Evolutionary conservation across 176 grass and related monocot genomes (phyloP).

Genomic region (Carex littledalei): DNA sequence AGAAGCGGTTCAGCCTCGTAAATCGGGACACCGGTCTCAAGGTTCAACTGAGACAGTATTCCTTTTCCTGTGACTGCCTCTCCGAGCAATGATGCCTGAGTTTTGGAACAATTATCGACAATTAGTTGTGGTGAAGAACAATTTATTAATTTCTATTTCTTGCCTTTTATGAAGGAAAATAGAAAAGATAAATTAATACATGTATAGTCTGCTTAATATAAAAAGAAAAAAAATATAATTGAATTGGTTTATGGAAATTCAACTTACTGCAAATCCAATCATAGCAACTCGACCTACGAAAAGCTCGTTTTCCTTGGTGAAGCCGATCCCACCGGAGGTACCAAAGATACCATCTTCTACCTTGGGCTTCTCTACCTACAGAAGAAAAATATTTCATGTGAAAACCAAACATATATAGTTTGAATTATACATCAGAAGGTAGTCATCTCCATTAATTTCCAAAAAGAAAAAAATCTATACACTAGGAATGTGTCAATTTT

Average conservation of each 20-base stretch:
- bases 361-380: constrained; percentile 34
- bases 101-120: not conserved
- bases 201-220: not conserved
- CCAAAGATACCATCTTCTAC: constrained; percentile 92
- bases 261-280: constrained; percentile 96
- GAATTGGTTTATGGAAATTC: not conserved
- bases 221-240: not conserved
- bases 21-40: constrained; percentile 96
- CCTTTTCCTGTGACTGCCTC: constrained; percentile 98
- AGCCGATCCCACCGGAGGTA: constrained; percentile 94
- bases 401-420: not conserved
- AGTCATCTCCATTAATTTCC: not conserved
- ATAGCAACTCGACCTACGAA: constrained; percentile 97
- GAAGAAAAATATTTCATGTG: not conserved
- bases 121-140: not conserved
- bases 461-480: not conserved
- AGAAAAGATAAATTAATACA: not conserved
- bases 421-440: not conserved
- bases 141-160: not conserved
- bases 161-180: not conserved
- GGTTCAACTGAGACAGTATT: constrained; percentile 81
- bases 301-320: constrained; percentile 99
- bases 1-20: constrained; percentile 98
- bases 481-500: not conserved
- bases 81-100: constrained; percentile 84